phyloP scores from a whole-genome alignment of 345 rosid genomes.

The Streptanthus diversifolius region DNA sequence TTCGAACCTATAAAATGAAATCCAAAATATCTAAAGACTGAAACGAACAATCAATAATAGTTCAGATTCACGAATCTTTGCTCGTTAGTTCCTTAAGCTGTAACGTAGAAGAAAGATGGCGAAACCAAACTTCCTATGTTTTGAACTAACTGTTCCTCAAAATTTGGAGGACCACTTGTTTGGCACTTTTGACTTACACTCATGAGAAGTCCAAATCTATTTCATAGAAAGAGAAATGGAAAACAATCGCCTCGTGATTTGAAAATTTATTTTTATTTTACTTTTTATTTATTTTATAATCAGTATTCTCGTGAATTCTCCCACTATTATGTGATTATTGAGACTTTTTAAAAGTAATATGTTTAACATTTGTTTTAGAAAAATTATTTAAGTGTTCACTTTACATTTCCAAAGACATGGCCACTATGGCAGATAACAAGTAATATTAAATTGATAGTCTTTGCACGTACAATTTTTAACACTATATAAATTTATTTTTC shows the following conservation, averaged over 20 bases:
- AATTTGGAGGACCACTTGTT: slow-evolving; percentile 24
- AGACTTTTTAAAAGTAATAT: slow-evolving; percentile 7
- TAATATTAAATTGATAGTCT: not conserved
- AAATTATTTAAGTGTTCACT: not conserved
- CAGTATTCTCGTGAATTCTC: slow-evolving; percentile 27
- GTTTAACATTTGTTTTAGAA: not conserved
- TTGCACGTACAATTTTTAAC: not conserved
- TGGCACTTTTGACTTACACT: slow-evolving; percentile 19
- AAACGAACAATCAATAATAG: not conserved
- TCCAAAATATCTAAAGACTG: not conserved
- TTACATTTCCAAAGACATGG: not conserved
- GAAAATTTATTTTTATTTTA: not conserved
- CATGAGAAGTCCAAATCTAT: slow-evolving; percentile 29
- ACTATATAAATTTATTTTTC: not conserved
- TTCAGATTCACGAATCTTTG: not conserved
- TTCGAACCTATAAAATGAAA: not conserved
- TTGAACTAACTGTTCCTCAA: slow-evolving; percentile 14
- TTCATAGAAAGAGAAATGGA: slow-evolving; percentile 15
- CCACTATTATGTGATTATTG: slow-evolving; percentile 6
- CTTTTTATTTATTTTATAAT: not conserved
- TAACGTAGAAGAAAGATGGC: not conserved
- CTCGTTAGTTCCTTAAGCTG: not conserved
- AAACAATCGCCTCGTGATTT: slow-evolving; percentile 21
- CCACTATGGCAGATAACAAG: not conserved
- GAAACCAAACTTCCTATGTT: slow-evolving; percentile 2